Evolutionary conservation across 257 asterid genomes (phyloP), one percentile per base, ranked within the genome.

Genomic region (Capsicum pubescens): DNA sequence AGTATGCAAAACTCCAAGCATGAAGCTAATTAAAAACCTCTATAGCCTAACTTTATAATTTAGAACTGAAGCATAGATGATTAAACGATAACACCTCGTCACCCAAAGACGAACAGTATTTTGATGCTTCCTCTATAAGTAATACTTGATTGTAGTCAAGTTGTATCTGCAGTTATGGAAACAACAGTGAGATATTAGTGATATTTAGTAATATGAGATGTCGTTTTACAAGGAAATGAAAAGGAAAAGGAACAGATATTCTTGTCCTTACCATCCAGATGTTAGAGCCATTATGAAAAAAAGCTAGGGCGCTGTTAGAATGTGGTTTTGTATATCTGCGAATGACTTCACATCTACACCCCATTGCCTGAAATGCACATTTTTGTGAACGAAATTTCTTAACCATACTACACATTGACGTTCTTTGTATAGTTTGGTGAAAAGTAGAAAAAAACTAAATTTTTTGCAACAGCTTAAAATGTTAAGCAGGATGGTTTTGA

Each of bases 261-360:
- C 63, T 66, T 82, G 21, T 50, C 9, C 84, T 82, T 66, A 48
- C 84, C 84, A 32, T 17, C 48, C 63, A 66, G 19, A 48, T 82
- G 48, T 3, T 61, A 46, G 76, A 61, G 77, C 16, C 56, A 36
- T 56, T 44, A 46, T 1, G 44, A 7, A 63, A 44, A 48, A 46
- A 36, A 76, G 80, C 84, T 79, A 87, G 15, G 91, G 54, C 59
- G 77, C 83, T 9, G 81, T 63, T 17, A 64, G 68, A 69, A 93
- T 84, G 82, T 91, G 92, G 74, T 80, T 85, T 85, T 83, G 91
- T 83, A 96, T 93, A 46, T 96, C 97, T 54, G 88, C 84, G 88
- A 96, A 96, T 85, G 87, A 90, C 86, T 87, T 91, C 86, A 96
- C 98, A 26, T 94, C 99, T 67, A 76, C 82, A 10, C 97, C 98